Evolutionary conservation across 768 basidiomycete genomes (phyloP).

Genomic region (Postia placenta): DNA sequence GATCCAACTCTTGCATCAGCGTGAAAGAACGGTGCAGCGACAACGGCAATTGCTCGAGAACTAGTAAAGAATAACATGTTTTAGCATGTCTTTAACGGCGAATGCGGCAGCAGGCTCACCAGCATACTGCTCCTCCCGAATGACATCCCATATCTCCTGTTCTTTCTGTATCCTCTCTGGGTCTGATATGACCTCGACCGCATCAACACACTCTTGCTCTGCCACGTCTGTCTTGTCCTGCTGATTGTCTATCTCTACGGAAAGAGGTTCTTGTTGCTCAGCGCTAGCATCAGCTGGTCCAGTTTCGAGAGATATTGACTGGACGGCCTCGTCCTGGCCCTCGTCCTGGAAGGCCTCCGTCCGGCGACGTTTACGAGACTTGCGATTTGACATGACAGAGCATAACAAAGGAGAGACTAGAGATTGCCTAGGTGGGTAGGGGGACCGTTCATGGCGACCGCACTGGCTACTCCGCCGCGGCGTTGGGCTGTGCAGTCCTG

Average conservation of each 20-base stretch:
- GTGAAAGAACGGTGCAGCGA: slow-evolving; percentile 66
- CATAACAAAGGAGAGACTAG: no score
- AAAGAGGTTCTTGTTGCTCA: background rate
- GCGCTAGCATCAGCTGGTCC: background rate
- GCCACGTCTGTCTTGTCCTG: background rate
- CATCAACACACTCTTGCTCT: background rate
- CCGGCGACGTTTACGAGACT: slow-evolving; percentile 10
- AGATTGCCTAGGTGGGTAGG: no score
- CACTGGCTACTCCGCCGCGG: no score
- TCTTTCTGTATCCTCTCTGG: slow-evolving; percentile 35
- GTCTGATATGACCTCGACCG: slow-evolving; percentile 1
- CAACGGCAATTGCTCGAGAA: slow-evolving; percentile 73
- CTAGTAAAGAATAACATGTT: slow-evolving; percentile 28
- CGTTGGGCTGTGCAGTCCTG: no score
- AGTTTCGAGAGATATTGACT: background rate
- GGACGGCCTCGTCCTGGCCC: background rate
- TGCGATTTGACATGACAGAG: slow-evolving; percentile 12
- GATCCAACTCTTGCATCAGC: slow-evolving; percentile 68
- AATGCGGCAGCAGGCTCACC: slow-evolving; percentile 32
- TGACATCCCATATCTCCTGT: slow-evolving; percentile 63
- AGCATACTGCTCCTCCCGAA: slow-evolving; percentile 79
- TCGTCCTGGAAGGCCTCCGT: slow-evolving; percentile 6
- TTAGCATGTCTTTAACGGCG: background rate
- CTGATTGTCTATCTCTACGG: background rate
- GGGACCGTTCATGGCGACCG: no score